phyloP scores from a whole-genome alignment of 2,329 filamentous ascomycete species.

The Trichophyton equinum region DNA sequence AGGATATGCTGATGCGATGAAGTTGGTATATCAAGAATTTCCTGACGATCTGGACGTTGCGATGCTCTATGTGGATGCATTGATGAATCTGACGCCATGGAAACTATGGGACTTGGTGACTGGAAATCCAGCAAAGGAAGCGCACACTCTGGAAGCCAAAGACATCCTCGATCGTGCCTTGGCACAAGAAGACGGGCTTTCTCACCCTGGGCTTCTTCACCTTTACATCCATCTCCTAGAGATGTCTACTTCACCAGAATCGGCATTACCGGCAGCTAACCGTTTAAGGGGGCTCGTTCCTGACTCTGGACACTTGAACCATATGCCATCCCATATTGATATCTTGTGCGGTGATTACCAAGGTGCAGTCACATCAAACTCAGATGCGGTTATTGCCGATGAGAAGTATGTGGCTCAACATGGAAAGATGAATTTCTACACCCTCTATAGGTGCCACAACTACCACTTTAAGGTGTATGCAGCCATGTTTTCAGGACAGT shows the following conservation, averaged over 20 bases:
- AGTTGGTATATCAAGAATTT: slow-evolving; percentile 40
- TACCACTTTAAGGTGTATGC: slow-evolving; percentile 65
- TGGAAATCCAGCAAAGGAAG: slow-evolving; percentile 42
- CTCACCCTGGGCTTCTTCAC: slow-evolving; percentile 60
- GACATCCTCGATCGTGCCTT: slow-evolving; percentile 48
- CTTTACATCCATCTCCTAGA: slow-evolving; percentile 69
- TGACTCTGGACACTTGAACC: slow-evolving; percentile 56
- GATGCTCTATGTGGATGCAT: slow-evolving; percentile 49
- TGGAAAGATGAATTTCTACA: slow-evolving; percentile 58
- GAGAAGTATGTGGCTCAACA: slow-evolving; percentile 49
- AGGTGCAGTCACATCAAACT: slow-evolving; percentile 53
- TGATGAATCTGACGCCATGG: slow-evolving; percentile 57
- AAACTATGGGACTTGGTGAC: slow-evolving; percentile 50
- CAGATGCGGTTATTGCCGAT: slow-evolving; percentile 54
- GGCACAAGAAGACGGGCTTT: slow-evolving; percentile 33
- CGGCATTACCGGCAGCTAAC: slow-evolving; percentile 49
- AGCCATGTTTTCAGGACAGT: slow-evolving; percentile 64
- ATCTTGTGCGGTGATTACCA: slow-evolving; percentile 60
- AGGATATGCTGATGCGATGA: slow-evolving; percentile 52
- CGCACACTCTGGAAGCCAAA: slow-evolving; percentile 48
- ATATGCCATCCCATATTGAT: slow-evolving; percentile 70
- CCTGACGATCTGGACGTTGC: slow-evolving; percentile 50
- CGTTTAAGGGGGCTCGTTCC: slow-evolving; percentile 51
- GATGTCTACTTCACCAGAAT: slow-evolving; percentile 56
- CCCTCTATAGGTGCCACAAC: slow-evolving; percentile 61